Conservation (phyloP, 805 yeast species). For the Tetrapisispora taiwanensis region DNA sequence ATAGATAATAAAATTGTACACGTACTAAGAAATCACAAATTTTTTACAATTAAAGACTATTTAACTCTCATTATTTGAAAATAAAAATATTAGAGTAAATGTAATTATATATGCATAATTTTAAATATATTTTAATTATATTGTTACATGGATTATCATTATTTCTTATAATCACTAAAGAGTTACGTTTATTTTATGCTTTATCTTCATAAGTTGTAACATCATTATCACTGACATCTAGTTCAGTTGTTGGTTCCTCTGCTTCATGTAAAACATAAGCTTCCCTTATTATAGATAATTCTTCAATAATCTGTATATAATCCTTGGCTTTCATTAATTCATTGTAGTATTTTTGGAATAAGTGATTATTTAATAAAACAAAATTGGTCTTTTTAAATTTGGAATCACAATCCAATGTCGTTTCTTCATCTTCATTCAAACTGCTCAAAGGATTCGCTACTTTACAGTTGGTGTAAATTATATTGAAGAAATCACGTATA, state of each 20-base stretch:
- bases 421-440: not conserved
- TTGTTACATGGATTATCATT: not conserved
- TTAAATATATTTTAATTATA: too few relatives aligned
- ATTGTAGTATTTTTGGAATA: constrained; percentile 19
- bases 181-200: not conserved
- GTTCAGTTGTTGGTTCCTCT: not conserved
- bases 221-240: constrained; percentile 2
- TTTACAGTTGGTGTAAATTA: constrained; percentile 20
- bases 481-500: constrained; percentile 57
- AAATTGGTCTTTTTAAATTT: constrained; percentile 14
- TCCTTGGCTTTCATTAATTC: not conserved
- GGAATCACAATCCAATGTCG: not conserved
- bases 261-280: not conserved
- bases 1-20: too few relatives aligned
- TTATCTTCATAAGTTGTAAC: constrained; percentile 2
- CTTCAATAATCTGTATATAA: not conserved
- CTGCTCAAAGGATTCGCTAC: not conserved
- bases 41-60: too few relatives aligned
- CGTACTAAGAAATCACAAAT: too few relatives aligned
- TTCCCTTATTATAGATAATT: not conserved
- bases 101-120: too few relatives aligned
- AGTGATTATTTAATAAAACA: constrained; percentile 18
- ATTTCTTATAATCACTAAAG: not conserved
- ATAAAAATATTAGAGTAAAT: too few relatives aligned
- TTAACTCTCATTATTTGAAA: too few relatives aligned